phyloP scores from a whole-genome alignment of 2,329 filamentous ascomycete species.

The Diaporthe eres region DNA sequence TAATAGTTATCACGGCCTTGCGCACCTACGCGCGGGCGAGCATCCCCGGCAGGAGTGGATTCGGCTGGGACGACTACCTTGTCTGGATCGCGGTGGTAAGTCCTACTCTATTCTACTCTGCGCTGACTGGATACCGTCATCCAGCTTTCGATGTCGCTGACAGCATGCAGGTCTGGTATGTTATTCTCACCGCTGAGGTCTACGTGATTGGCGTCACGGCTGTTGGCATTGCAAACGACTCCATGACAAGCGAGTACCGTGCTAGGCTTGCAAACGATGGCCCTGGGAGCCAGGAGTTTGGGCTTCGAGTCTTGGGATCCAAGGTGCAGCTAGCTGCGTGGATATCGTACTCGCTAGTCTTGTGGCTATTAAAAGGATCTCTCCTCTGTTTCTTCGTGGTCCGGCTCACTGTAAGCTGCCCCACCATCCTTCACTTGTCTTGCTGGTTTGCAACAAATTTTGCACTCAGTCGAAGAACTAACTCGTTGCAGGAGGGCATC shows the following conservation, averaged over 20 bases:
- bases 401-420: constrained; percentile 59
- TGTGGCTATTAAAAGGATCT: constrained; percentile 70
- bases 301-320: constrained; percentile 63
- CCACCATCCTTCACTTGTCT: neutral
- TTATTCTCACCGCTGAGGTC: neutral
- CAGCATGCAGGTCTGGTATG: neutral
- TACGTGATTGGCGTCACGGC: constrained; percentile 35
- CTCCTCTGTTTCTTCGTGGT: constrained; percentile 68
- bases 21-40: constrained; percentile 50
- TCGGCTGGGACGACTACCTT: constrained; percentile 51
- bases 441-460: neutral
- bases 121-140: neutral
- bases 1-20: constrained; percentile 46
- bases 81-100: constrained; percentile 45
- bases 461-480: neutral
- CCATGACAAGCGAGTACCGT: constrained; percentile 67
- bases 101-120: neutral
- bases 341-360: constrained; percentile 66
- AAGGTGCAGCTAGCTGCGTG: constrained; percentile 71
- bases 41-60: constrained; percentile 44
- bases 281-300: constrained; percentile 30
- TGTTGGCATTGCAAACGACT: constrained; percentile 68
- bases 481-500: constrained; percentile 51
- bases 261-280: constrained; percentile 50
- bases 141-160: neutral